phyloP scores from a whole-genome alignment of 768 basidiomycete species.

The Mrakia hoshinonis region DNA sequence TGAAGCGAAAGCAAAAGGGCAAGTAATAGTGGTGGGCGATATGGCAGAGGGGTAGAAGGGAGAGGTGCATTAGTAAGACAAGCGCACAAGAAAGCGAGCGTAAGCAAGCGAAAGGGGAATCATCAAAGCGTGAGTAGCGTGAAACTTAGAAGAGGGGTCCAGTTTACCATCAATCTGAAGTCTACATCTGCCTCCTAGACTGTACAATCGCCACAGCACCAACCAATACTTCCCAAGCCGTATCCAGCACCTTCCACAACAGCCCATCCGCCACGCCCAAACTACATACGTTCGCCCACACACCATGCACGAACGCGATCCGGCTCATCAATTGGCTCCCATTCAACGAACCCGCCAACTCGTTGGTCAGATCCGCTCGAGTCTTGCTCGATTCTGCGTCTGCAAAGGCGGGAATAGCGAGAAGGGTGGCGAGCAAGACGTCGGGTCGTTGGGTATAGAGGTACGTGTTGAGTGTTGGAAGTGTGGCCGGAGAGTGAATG shows the following conservation, averaged over 20 bases:
- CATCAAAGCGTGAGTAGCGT: no score
- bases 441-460: conserved; percentile 29
- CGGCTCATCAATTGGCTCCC: conserved; percentile 1
- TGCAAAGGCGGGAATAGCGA: background rate
- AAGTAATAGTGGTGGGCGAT: no score
- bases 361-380: conserved; percentile 15
- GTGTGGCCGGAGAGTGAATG: conserved; percentile 15
- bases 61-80: no score
- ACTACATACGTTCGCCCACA: conserved; percentile 24
- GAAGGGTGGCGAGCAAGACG: conserved; percentile 24
- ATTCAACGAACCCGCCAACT: conserved; percentile 1
- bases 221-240: conserved; percentile 25
- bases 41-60: no score
- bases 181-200: background rate
- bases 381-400: background rate
- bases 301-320: conserved; percentile 18
- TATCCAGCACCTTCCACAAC: conserved; percentile 26
- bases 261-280: conserved; percentile 18
- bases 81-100: no score
- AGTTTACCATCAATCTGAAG: no score
- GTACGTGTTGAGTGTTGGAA: conserved; percentile 27
- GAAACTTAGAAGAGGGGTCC: no score
- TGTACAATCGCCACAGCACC: conserved; percentile 20
- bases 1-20: no score
- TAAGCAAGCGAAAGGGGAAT: no score